Conservation (phyloP, 495 filamentous ascomycete species). For the Trypethelium eluteriae region DNA sequence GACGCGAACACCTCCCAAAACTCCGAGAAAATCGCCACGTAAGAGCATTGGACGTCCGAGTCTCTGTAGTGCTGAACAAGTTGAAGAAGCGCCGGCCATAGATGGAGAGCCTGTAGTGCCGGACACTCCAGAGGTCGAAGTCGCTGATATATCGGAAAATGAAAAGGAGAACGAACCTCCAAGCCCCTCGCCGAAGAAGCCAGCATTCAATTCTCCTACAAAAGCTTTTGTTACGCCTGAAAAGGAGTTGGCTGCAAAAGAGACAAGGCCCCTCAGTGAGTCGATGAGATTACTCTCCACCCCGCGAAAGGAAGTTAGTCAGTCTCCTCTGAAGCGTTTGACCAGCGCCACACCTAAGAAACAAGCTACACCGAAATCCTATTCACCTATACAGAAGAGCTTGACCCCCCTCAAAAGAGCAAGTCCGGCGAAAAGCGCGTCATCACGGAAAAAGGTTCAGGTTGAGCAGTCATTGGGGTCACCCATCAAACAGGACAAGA, state of each 20-base stretch:
- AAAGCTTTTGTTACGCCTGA: conserved; percentile 11
- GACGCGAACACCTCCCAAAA: conserved; percentile 14
- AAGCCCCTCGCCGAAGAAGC: neutral
- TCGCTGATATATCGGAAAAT: neutral
- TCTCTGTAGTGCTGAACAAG: conserved; percentile 19
- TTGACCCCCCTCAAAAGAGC: conserved; percentile 3
- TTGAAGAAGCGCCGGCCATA: conserved; percentile 29
- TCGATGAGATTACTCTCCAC: conserved; percentile 37
- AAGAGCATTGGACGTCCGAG: neutral
- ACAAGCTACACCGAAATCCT: conserved; percentile 16
- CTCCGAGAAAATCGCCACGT: conserved; percentile 12
- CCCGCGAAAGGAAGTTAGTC: conserved; percentile 30
- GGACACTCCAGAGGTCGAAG: neutral
- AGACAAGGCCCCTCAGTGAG: conserved; percentile 25
- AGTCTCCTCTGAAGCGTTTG: conserved; percentile 22
- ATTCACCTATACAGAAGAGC: neutral
- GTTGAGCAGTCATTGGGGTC: neutral
- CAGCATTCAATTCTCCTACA: neutral
- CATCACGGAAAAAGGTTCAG: conserved; percentile 1
- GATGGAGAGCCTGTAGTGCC: conserved; percentile 32
- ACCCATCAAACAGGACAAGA: neutral
- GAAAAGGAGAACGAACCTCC: conserved; percentile 10
- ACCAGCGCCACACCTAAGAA: conserved; percentile 30
- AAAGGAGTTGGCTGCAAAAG: conserved; percentile 22
- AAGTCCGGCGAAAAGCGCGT: neutral